These are phyloP conservation scores for Solanum corneliomulleri DNA, from an alignment of 257 asterid genomes.

Conservation along the genomic window DNA sequence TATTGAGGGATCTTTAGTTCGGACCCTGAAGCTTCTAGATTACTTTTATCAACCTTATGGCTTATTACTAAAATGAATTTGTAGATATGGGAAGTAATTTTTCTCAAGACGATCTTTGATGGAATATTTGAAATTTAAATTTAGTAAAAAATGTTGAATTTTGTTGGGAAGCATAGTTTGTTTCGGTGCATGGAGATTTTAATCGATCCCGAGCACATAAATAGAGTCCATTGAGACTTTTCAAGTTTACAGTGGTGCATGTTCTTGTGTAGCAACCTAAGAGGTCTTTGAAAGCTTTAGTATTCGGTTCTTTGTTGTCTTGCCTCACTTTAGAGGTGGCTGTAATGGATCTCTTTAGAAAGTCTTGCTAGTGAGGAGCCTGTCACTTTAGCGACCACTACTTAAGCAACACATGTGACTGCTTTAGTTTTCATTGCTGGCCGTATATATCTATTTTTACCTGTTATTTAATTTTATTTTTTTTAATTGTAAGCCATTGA, in stretches of 20 bases:
- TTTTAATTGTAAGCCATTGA: background rate
- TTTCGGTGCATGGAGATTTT: background rate
- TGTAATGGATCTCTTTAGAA: no score
- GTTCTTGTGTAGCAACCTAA: background rate
- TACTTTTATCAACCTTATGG: background rate
- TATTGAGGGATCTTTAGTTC: background rate
- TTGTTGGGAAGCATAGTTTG: background rate
- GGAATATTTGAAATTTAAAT: background rate
- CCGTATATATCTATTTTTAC: background rate
- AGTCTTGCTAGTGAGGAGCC: background rate
- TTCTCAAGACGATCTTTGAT: background rate
- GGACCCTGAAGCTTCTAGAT: background rate
- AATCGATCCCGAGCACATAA: background rate
- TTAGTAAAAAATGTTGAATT: background rate
- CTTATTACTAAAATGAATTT: no score
- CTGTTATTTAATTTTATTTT: no score
- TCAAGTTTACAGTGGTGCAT: background rate
- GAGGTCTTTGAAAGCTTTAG: background rate
- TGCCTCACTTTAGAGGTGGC: background rate
- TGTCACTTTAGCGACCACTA: background rate
- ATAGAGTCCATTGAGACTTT: background rate
- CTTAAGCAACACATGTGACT: background rate
- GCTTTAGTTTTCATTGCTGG: background rate
- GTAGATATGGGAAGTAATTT: background rate
- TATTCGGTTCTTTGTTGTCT: background rate